Evolutionary conservation across 1,139 yeast genomes (phyloP).

Genomic region (Schizosaccharomyces versatilis): DNA sequence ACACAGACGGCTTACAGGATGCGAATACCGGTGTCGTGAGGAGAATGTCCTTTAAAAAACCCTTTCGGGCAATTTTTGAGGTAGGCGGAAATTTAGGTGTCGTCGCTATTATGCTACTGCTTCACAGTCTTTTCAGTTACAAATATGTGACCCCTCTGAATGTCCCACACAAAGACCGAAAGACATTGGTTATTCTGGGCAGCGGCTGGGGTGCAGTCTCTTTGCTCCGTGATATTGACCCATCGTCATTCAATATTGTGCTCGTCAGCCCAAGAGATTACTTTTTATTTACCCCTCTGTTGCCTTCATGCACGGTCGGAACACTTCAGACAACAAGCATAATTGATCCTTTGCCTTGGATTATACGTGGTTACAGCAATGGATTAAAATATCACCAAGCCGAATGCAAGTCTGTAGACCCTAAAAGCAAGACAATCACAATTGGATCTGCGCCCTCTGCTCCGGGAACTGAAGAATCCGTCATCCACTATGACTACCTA

Average conservation of each 20-base stretch:
- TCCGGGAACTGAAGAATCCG: conserved; percentile 33
- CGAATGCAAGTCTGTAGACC: conserved; percentile 41
- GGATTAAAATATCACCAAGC: conserved; percentile 61
- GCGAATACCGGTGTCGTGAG: no score
- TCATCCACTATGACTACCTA: conserved; percentile 41
- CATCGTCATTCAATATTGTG: conserved; percentile 66
- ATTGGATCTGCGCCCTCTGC: conserved; percentile 32
- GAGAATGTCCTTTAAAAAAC: no score
- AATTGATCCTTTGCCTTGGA: conserved; percentile 35
- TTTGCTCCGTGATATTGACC: conserved; percentile 62
- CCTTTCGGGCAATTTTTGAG: no score
- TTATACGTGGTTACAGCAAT: conserved; percentile 46
- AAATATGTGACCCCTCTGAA: not conserved
- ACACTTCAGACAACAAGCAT: conserved; percentile 26
- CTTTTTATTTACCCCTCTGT: conserved; percentile 69
- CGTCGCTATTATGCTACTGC: not conserved
- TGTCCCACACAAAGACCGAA: not conserved
- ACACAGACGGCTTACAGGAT: no score
- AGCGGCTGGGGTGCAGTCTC: conserved; percentile 75
- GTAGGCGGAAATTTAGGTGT: not conserved
- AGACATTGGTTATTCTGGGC: conserved; percentile 51
- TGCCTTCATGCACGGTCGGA: conserved; percentile 88
- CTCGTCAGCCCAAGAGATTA: conserved; percentile 86
- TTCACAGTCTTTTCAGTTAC: not conserved
- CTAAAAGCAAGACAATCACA: conserved; percentile 36